Base-by-base conservation (phyloP, 768 basidiomycete species). In the Postia placenta region DNA sequence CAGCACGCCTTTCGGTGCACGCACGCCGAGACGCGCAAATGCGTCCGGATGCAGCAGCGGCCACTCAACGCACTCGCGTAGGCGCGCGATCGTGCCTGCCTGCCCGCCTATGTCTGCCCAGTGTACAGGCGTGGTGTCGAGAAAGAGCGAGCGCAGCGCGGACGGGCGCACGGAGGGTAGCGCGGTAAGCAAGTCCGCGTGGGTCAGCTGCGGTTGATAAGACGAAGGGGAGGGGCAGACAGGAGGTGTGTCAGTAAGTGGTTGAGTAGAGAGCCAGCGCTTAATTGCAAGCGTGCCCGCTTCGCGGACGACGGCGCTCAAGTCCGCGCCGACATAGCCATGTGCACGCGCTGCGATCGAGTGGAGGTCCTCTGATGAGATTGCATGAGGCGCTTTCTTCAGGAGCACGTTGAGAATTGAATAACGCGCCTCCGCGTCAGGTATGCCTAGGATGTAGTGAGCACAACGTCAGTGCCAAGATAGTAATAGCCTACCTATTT, bases 301-400 rank as follows among this genome's bases (percentile, higher is more conserved):
- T 67, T 95, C 90, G 26, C 95, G 86, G 20, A 97, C 81, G 47
- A 97, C 82, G 0, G 93, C 91, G 26, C 85, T 83, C 38, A 99
- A 75, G 66, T 99, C 96, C 4, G 96, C 96, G 5, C 95, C 96
- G 40, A 99, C 96, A 63, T 94, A 98, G 0, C 96, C 96, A 55
- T 99, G 92, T 11, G 93, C 92, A 26, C 79, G 79, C 11, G 79
- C 74, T 0, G 94, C 86, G 15, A 97, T 67, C 2, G 73, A 55
- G 22, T 74, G 68, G 2, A 99, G 77, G 9, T 88, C 81, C 0
- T 72, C 69, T 2, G 68, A 64, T 0, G 78, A 63, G 51, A 97
- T 74, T 3, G 71, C 64, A 60, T 97, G 82, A 0, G 96, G 95
- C 1, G 87, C 87, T 54, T 85, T 86, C 15, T 76, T 61, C 0